Conservation (phyloP, 768 basidiomycete genomes). For the Phylloporus scabripes region DNA sequence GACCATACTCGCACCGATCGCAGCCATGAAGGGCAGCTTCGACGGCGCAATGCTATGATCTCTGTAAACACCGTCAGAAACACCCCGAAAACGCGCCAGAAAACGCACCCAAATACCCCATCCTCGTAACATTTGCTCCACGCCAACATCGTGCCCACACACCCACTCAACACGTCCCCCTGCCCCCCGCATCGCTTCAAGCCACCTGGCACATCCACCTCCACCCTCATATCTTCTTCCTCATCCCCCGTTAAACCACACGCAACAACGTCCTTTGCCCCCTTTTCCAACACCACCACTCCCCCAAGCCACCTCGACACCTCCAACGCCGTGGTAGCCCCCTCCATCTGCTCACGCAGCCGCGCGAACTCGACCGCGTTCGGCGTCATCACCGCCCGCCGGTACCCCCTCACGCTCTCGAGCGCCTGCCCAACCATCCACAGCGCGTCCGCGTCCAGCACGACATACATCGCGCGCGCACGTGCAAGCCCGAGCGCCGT, state of each 20-base stretch:
- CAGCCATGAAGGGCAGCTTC: slow-evolving; percentile 76
- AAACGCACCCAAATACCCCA: slow-evolving; percentile 70
- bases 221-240: slow-evolving; percentile 48
- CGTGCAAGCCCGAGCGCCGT: slow-evolving; percentile 71
- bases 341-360: slow-evolving; percentile 68
- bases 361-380: slow-evolving; percentile 92
- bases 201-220: slow-evolving; percentile 70
- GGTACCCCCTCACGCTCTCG: slow-evolving; percentile 73
- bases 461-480: slow-evolving; percentile 76
- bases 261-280: slow-evolving; percentile 74
- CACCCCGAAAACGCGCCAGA: background rate
- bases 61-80: slow-evolving; percentile 29
- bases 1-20: slow-evolving; percentile 81
- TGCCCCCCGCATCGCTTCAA: slow-evolving; percentile 94
- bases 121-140: slow-evolving; percentile 95
- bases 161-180: slow-evolving; percentile 88
- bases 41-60: slow-evolving; percentile 52
- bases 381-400: slow-evolving; percentile 85
- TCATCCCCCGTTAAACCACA: slow-evolving; percentile 61
- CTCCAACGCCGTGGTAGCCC: slow-evolving; percentile 38
- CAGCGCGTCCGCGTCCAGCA: slow-evolving; percentile 92
- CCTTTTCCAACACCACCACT: slow-evolving; percentile 89
- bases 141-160: slow-evolving; percentile 83
- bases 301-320: slow-evolving; percentile 78
- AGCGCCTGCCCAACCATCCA: slow-evolving; percentile 76